Conservation (phyloP, 2,329 filamentous ascomycete species). For the Calonectria montana region DNA sequence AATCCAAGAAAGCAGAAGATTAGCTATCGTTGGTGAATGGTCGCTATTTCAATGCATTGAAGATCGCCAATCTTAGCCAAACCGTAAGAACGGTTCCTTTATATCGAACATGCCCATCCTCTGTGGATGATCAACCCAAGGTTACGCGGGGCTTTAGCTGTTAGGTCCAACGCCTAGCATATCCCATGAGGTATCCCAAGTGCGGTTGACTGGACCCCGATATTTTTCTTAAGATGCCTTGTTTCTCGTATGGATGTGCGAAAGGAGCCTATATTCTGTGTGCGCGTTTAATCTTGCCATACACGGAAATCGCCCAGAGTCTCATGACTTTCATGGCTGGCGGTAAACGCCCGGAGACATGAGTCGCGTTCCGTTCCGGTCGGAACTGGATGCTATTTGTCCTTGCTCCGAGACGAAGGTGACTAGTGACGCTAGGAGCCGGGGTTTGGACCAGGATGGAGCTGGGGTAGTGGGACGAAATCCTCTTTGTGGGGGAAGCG, state of each 20-base stretch:
- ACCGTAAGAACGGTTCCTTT: neutral
- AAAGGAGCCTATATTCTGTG: neutral
- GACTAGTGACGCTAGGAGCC: neutral
- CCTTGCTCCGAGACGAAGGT: neutral
- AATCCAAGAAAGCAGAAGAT: neutral
- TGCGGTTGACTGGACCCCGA: neutral
- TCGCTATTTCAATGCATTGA: neutral
- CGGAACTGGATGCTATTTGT: conserved; percentile 5
- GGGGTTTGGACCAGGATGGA: neutral
- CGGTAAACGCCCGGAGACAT: neutral
- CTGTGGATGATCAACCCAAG: neutral
- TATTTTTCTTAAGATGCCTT: neutral
- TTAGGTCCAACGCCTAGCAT: neutral
- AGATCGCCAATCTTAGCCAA: neutral
- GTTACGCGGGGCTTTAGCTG: neutral
- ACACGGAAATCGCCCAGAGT: neutral
- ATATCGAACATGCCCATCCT: neutral
- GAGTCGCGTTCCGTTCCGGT: neutral
- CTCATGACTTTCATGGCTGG: neutral
- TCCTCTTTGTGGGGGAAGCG: neutral
- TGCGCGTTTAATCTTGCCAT: neutral
- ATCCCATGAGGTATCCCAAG: neutral
- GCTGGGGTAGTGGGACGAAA: neutral
- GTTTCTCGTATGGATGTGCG: neutral
- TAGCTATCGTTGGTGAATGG: neutral